A percentile compares a stretch with the other conserved stretches of the same genome.
Evolutionary conservation across 805 yeast species (phyloP).

Genomic region (Kodamaea restingae): DNA sequence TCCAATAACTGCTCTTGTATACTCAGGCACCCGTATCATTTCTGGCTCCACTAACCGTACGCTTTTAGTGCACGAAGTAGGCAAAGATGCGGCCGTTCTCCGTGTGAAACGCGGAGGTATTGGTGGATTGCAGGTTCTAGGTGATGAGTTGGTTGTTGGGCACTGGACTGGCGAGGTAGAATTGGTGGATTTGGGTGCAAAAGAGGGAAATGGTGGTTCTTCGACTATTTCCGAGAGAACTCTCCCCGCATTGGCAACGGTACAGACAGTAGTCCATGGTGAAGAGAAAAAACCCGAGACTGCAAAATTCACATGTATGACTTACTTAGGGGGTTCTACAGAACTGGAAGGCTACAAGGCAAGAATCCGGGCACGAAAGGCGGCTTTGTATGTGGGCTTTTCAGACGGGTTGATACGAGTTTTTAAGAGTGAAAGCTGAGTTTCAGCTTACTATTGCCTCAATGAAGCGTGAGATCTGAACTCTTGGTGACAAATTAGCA

Average conservation of each 20-base stretch:
- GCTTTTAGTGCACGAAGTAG: slow-evolving; percentile 14
- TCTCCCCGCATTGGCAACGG: background rate
- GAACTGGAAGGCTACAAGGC: background rate
- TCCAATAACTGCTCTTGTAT: slow-evolving; percentile 46
- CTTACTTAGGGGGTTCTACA: background rate
- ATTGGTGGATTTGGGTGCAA: slow-evolving; percentile 13
- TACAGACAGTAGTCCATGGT: slow-evolving; percentile 1
- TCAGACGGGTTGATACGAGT: background rate
- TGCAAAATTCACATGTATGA: slow-evolving; percentile 9
- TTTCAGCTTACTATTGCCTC: too few species aligned
- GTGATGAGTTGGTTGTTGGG: slow-evolving; percentile 27
- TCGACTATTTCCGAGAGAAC: background rate
- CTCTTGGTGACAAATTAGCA: too few species aligned
- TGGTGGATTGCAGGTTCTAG: slow-evolving; percentile 12
- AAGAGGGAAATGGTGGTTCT: too few species aligned
- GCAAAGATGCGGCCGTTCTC: background rate
- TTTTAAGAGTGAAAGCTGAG: background rate
- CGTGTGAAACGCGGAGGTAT: slow-evolving; percentile 18
- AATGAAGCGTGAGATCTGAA: too few species aligned
- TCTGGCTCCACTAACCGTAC: slow-evolving; percentile 17
- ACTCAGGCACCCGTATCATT: background rate
- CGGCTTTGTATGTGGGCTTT: slow-evolving; percentile 1
- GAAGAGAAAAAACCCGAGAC: slow-evolving; percentile 3
- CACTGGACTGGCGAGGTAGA: slow-evolving; percentile 52
- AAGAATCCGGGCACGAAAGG: background rate